These are phyloP conservation scores for Tulasnella sp. DNA, from an alignment of 768 basidiomycete genomes.

Conservation along the genomic window DNA sequence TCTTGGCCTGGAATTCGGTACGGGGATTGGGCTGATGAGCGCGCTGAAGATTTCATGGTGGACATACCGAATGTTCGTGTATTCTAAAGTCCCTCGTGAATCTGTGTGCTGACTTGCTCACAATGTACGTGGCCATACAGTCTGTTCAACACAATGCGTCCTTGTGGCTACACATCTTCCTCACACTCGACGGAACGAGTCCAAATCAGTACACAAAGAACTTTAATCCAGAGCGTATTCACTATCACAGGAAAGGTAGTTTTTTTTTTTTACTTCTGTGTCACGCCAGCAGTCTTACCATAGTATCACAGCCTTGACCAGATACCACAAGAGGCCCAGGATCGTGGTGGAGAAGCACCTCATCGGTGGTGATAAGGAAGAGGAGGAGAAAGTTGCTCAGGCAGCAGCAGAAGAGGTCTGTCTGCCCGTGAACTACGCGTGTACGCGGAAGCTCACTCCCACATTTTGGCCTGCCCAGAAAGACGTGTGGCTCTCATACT, in stretches of 20 bases:
- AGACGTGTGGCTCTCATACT: conserved; percentile 69
- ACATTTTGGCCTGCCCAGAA: conserved; percentile 25
- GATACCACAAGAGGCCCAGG: conserved; percentile 66
- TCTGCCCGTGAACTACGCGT: conserved; percentile 25
- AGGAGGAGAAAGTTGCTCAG: conserved; percentile 27
- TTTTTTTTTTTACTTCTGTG: conserved; percentile 12
- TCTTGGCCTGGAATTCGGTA: conserved; percentile 70
- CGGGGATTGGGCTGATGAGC: conserved; percentile 60
- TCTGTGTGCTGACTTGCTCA: background rate
- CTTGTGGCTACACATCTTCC: conserved; percentile 74
- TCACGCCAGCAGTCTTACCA: background rate
- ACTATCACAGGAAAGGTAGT: conserved; percentile 68
- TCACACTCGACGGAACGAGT: conserved; percentile 53
- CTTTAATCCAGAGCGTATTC: conserved; percentile 48
- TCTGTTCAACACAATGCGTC: conserved; percentile 60
- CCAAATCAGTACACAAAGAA: conserved; percentile 45
- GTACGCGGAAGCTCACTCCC: background rate
- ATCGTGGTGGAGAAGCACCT: conserved; percentile 77
- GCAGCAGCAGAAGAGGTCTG: conserved; percentile 23
- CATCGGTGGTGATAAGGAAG: conserved; percentile 33
- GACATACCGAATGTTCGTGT: conserved; percentile 53
- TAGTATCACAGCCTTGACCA: conserved; percentile 56
- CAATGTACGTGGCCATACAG: conserved; percentile 30
- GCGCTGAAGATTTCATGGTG: conserved; percentile 47
- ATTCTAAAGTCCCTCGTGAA: background rate